Percentiles rank a stretch among this genome's conserved stretches.
These are phyloP conservation scores for Taiwanofungus camphoratus DNA, from an alignment of 1,284 basidiomycete species.

Conservation along the genomic window DNA sequence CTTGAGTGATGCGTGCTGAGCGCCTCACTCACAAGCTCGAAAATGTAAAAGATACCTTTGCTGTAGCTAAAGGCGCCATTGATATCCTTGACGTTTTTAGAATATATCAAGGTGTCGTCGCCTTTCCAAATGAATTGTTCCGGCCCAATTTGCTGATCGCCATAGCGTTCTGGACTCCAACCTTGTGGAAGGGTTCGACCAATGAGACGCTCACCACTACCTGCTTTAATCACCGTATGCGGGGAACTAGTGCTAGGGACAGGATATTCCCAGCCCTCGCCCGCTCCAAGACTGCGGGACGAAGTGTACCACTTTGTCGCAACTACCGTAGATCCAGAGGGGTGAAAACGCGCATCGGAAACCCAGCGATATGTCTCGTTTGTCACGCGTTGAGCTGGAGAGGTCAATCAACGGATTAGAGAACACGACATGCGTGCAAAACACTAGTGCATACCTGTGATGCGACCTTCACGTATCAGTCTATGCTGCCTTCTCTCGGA, in stretches of 20 bases:
- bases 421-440: slow-evolving; percentile 1
- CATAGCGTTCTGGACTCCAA: slow-evolving; percentile 53
- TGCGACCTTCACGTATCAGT: slow-evolving; percentile 54
- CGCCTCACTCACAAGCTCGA: background rate
- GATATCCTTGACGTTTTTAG: slow-evolving; percentile 54
- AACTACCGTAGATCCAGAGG: slow-evolving; percentile 52
- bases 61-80: slow-evolving; percentile 51
- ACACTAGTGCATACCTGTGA: slow-evolving; percentile 35
- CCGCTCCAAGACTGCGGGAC: slow-evolving; percentile 54
- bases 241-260: slow-evolving; percentile 33
- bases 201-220: slow-evolving; percentile 49
- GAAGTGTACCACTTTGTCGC: slow-evolving; percentile 73
- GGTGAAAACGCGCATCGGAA: slow-evolving; percentile 63
- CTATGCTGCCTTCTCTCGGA: slow-evolving; percentile 40
- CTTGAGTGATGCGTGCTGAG: slow-evolving; percentile 29
- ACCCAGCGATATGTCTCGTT: slow-evolving; percentile 71
- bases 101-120: slow-evolving; percentile 53
- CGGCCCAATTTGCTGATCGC: slow-evolving; percentile 63
- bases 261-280: slow-evolving; percentile 64
- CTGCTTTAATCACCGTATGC: slow-evolving; percentile 31
- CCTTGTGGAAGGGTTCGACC: slow-evolving; percentile 52
- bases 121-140: slow-evolving; percentile 63
- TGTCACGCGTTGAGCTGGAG: slow-evolving; percentile 59
- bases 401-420: slow-evolving; percentile 2
- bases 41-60: slow-evolving; percentile 41